Conservation (phyloP, 2,329 filamentous ascomycete species). For the Aspergillus spinulosporus region DNA sequence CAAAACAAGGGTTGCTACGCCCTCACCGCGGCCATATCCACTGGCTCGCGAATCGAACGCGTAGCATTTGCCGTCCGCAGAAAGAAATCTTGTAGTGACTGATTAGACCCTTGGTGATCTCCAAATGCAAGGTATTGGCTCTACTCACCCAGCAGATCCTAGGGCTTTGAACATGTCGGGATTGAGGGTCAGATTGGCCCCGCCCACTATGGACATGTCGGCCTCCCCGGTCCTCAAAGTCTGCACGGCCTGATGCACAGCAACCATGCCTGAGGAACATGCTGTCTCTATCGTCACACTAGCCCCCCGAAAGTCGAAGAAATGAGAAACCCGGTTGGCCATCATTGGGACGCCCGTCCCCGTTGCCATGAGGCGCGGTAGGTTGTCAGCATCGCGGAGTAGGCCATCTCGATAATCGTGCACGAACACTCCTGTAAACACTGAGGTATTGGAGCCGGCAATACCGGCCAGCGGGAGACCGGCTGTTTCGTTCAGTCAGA, state of each 20-base stretch:
- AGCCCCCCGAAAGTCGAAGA: conserved; percentile 39
- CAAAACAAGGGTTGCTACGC: conserved; percentile 31
- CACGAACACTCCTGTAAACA: conserved; percentile 15
- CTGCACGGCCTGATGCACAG: conserved; percentile 41
- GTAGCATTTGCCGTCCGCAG: conserved; percentile 14
- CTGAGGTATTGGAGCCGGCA: conserved; percentile 18
- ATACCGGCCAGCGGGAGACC: conserved; percentile 23
- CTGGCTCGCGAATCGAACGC: conserved; percentile 38
- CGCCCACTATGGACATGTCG: conserved; percentile 23
- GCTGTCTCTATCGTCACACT: conserved; percentile 35
- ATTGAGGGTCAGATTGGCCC: conserved; percentile 26
- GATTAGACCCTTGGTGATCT: conserved; percentile 24
- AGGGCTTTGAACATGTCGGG: conserved; percentile 25
- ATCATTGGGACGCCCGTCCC: conserved; percentile 20
- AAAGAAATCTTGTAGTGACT: conserved; percentile 21
- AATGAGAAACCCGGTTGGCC: conserved; percentile 33
- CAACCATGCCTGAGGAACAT: conserved; percentile 42
- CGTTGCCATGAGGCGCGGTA: neutral
- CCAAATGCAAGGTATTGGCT: no score
- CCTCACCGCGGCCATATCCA: conserved; percentile 41
- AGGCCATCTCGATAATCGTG: conserved; percentile 10
- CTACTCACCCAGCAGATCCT: conserved; percentile 30
- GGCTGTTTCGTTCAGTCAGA: conserved; percentile 21
- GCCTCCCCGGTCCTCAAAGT: conserved; percentile 26
- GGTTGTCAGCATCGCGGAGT: neutral